Evolutionary conservation across 1,284 basidiomycete genomes (phyloP), one percentile per base, ranked within the genome.

Genomic region (Rhizoctonia solani): DNA sequence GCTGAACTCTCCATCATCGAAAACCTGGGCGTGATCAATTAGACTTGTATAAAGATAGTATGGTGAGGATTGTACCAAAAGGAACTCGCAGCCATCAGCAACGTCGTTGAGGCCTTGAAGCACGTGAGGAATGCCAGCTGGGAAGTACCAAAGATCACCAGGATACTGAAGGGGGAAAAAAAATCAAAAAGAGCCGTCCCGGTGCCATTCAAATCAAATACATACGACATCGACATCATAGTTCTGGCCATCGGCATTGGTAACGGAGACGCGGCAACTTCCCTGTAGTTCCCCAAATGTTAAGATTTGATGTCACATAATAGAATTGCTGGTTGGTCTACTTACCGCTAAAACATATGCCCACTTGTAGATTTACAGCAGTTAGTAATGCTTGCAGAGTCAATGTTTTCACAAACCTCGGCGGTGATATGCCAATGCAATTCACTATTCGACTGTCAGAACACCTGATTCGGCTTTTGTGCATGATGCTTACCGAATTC

Each of bases 1-100:
- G 75, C 81, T 83, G 76, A 90, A 90, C 30, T 76, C 76, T n/a
- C 88, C 87, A 67, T 82, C 78, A 73, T 86, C 83, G 71, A 89
- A 88, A 16, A 88, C 81, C 85, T 87, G 69, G 14, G 27, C 19
- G 29, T n/a, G n/a, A n/a, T n/a, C n/a, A 23, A 32, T 54, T 34
- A 16, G 59, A 58, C 39, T 30, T 49, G 44, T 54, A 34, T 56
- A n/a, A n/a, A n/a, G n/a, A n/a, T n/a, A n/a, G 46, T 4, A 19
- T n/a, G n/a, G n/a, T n/a, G 27, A 21, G 16, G 32, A 42, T 70
- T 82, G 69, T 58, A 88, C 87, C 72, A 92, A 77, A 39, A 90
- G 76, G 74, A 90, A 90, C 74, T 91, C 88, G 8, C 83, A 78
- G 1, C 88, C 88, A 1, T 83, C 82, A 6, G 81, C 77, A 50